Evolutionary conservation across 1,284 basidiomycete genomes (phyloP).

Genomic region (Heimioporus retisporus): DNA sequence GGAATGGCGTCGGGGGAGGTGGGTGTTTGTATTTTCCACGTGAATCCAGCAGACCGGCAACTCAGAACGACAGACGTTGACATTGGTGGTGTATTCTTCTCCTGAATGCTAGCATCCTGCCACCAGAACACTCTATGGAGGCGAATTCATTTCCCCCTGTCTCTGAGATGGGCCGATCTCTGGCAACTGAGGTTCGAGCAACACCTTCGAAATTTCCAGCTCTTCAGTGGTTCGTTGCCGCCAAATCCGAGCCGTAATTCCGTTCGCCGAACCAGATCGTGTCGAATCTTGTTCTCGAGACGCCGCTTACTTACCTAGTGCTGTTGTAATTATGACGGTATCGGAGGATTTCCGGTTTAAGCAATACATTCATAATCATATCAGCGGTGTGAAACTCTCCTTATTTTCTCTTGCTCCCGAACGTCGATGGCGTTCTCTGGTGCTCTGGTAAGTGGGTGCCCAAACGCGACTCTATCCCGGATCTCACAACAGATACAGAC

Average conservation of each 20-base stretch:
- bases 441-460: constrained; percentile 72
- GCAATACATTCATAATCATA: no score
- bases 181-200: constrained; percentile 59
- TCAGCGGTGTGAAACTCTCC: no score
- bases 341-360: no score
- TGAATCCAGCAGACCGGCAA: constrained; percentile 50
- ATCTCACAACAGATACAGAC: constrained; percentile 58
- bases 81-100: constrained; percentile 74
- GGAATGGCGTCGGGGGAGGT: constrained; percentile 72
- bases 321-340: no score
- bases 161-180: constrained; percentile 1
- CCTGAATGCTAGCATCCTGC: constrained; percentile 47
- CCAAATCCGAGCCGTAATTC: constrained; percentile 48
- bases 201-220: constrained; percentile 71
- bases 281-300: no score
- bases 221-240: constrained; percentile 60
- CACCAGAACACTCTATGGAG: constrained; percentile 81
- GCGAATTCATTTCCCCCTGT: constrained; percentile 40
- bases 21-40: constrained; percentile 55
- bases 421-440: constrained; percentile 89
- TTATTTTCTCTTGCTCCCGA: neutral
- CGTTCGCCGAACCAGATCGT: neutral
- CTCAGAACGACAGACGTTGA: constrained; percentile 58
- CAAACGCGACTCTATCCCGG: constrained; percentile 6
- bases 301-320: no score